A percentile compares a stretch with the other conserved stretches of the same genome.
These are phyloP conservation scores for Paraphaeosphaeria minitans DNA, from an alignment of 2,329 filamentous ascomycete genomes.

Conservation along the genomic window DNA sequence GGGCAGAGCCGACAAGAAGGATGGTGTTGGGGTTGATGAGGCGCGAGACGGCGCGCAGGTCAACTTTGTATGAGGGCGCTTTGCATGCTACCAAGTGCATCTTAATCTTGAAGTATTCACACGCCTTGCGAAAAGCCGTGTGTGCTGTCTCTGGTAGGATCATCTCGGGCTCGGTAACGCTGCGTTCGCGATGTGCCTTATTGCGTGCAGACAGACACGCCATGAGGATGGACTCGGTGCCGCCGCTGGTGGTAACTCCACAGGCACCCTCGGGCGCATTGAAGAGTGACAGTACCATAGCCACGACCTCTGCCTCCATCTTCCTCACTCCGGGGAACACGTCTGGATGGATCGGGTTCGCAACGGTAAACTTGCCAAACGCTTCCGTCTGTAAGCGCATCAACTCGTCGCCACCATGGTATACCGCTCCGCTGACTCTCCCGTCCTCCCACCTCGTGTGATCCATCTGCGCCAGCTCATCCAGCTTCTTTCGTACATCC, in stretches of 20 bases:
- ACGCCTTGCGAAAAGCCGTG: conserved; percentile 94
- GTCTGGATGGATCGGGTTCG: conserved; percentile 96
- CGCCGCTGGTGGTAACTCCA: conserved; percentile 88
- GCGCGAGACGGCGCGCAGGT: conserved; percentile 75
- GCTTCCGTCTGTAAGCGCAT: conserved; percentile 87
- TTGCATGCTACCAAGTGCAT: conserved; percentile 87
- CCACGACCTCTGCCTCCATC: conserved; percentile 98
- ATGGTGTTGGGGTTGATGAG: conserved; percentile 94
- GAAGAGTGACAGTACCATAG: conserved; percentile 89
- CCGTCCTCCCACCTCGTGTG: conserved; percentile 98
- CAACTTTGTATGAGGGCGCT: conserved; percentile 82
- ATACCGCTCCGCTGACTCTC: conserved; percentile 90
- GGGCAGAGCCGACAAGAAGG: conserved; percentile 89
- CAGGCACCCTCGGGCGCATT: conserved; percentile 84
- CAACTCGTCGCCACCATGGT: conserved; percentile 86
- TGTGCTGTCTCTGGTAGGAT: conserved; percentile 94
- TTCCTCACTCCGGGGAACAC: conserved; percentile 97
- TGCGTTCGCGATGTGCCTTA: conserved; percentile 82
- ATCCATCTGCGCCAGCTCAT: conserved; percentile 80
- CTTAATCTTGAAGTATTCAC: conserved; percentile 96
- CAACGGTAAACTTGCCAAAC: conserved; percentile 90
- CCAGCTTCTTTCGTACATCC: conserved; percentile 77
- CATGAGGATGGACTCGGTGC: conserved; percentile 96
- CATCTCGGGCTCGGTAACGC: conserved; percentile 94
- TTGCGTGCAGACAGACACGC: conserved; percentile 89